Base-by-base conservation (phyloP, 129 eudicot genomes). In the Tagetes erecta region DNA sequence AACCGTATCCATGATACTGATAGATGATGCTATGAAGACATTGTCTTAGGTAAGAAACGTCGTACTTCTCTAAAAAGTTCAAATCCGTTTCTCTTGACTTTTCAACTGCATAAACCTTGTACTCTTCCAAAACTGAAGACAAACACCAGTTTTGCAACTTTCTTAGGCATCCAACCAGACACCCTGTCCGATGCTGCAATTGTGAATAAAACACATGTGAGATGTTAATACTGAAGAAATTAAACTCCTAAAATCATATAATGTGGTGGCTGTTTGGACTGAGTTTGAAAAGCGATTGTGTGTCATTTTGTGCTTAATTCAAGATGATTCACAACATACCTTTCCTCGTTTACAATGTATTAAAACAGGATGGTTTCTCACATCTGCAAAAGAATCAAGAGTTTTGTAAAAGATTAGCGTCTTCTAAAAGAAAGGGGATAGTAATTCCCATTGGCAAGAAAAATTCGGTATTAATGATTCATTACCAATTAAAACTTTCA, bases 281-380 rank as follows among this genome's bases (percentile, higher is more conserved):
- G 37, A 3, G 55, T 8, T 67, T 14, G 12, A 49, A 20, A 3
- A 67, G 55, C 30, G 37, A 41, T 67, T 31, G 31, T 11, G 30
- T 42, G 63, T 37, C 11, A 7, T 27, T 55, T 55, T 35, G 62
- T 6, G 27, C 36, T 4, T 27, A 6, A 59, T 9, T 34, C 9
- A 0, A 57, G 64, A 69, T 8, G 55, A 71, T 52, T 51, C 37
- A 3, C 2, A 12, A 47, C 77, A 40, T 85, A 88, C 94, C 85
- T 88, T 88, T 76, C 94, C 94, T 11, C 90, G 86, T 70, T 76
- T 85, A 81, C 94, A 88, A 11, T 88, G 94, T 53, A 88, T 88
- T 41, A 88, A 72, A 65, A 85, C 55, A 6, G 90, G 94, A 60
- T 88, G 87, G 47, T 85, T 88, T 78, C 90, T 80, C 70, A 83